Percentiles rank a stretch among this genome's conserved stretches.
Evolutionary conservation across 352 stramenopile genomes (phyloP).

Genomic region (Globisporangium recalcitrans): DNA sequence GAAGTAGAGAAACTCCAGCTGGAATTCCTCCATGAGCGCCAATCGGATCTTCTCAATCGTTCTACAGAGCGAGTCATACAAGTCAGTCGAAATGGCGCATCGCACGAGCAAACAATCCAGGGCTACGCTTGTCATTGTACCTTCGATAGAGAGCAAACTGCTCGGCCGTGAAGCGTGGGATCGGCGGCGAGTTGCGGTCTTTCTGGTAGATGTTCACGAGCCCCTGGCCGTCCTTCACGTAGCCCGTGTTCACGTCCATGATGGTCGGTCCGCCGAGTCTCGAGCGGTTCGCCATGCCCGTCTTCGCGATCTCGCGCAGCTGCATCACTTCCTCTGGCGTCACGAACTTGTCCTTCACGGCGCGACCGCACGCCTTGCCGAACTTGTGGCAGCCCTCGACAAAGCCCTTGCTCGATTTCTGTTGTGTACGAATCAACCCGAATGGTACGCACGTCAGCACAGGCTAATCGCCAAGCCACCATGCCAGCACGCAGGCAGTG

Average conservation of each 20-base stretch:
- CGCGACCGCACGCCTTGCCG: conserved; percentile 61
- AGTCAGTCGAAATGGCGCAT: no score
- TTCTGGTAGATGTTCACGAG: conserved; percentile 89
- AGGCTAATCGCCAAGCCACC: neutral
- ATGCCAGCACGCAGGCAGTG: neutral
- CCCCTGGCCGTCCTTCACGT: conserved; percentile 78
- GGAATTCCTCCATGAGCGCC: conserved; percentile 77
- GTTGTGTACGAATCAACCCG: conserved; percentile 1
- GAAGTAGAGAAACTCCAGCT: conserved; percentile 80
- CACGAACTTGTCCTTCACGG: conserved; percentile 69
- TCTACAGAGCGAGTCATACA: neutral
- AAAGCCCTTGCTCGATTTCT: conserved; percentile 35
- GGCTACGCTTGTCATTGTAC: conserved; percentile 17
- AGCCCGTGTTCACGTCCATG: conserved; percentile 90
- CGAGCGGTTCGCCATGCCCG: conserved; percentile 74
- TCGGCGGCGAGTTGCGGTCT: conserved; percentile 29
- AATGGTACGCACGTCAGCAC: neutral
- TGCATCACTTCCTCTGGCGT: conserved; percentile 55
- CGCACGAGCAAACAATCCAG: neutral
- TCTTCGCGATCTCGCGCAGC: conserved; percentile 77
- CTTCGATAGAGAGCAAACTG: conserved; percentile 81
- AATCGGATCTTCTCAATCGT: conserved; percentile 79
- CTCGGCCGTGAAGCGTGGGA: conserved; percentile 64
- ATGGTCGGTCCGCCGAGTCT: conserved; percentile 84
- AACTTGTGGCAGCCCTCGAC: conserved; percentile 64